Evolutionary conservation across 2,329 filamentous ascomycete species (phyloP), one percentile per base, ranked within the genome.

Genomic region (Hymenoscyphus scutula): DNA sequence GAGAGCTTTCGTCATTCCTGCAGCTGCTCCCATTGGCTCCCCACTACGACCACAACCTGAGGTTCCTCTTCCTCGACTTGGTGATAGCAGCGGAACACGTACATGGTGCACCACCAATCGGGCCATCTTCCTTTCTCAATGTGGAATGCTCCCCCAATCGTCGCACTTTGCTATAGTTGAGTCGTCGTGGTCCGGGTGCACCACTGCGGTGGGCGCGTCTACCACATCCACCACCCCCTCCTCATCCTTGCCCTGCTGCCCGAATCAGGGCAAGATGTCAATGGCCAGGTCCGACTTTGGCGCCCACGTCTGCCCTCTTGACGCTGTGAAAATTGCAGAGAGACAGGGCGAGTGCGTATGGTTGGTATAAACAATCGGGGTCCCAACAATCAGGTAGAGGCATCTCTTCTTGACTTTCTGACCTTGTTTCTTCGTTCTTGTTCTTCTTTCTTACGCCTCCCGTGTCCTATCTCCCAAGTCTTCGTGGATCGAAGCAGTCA

Each of bases 401-500:
- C 51, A 59, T 41, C 56, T 66, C 53, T 60, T 63, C 64, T 57
- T 63, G 63, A 62, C 58, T 65, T 66, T 66, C 64, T 65, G 64
- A 62, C 61, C 63, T 65, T 68, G 63, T 66, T 63, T 38, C 8
- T 48, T 64, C 53, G 54, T 63, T 53, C 32, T 63, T 51, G 59
- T 61, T 64, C n/a, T 57, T 66, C 55, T 58, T 53, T 55, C 53
- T 63, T 23, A 5, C 19, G 56, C 30, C 61, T 62, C 56, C 59
- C 41, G 56, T 59, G 57, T 30, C 62, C 57, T 34, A 57, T 27
- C 62, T 63, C 57, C 58, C 63, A 71, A 74, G 72, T 70, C 73
- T 75, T 75, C 71, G 72, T 75, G 69, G 73, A 75, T 69, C 73
- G 72, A 72, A 74, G 73, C 72, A 74, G 29, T 69, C 73, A 71